phyloP scores from a whole-genome alignment of 208 protist species.

The Polymyxa betae region DNA sequence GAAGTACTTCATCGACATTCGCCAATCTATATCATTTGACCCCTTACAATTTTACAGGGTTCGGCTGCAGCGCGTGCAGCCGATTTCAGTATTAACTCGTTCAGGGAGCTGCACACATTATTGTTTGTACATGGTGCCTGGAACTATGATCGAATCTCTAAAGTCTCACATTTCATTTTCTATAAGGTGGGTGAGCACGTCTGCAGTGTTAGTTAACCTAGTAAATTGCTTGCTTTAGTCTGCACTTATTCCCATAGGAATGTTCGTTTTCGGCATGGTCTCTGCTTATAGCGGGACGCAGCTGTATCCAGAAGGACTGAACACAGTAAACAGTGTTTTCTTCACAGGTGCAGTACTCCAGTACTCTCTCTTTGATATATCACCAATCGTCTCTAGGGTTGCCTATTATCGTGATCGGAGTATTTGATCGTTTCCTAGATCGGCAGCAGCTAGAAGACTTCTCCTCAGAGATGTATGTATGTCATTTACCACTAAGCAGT shows the following conservation, averaged over 20 bases:
- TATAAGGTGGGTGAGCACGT: slow-evolving; percentile 14
- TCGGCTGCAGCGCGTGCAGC: slow-evolving; percentile 8
- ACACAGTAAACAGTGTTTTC: neutral
- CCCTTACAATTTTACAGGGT: neutral
- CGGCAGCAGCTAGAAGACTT: neutral
- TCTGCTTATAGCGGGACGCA: slow-evolving; percentile 15
- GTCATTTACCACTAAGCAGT: neutral
- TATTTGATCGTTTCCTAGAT: slow-evolving; percentile 1
- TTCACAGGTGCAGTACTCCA: slow-evolving; percentile 16
- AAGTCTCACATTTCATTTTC: slow-evolving; percentile 47
- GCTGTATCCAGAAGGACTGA: slow-evolving; percentile 32
- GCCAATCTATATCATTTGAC: neutral
- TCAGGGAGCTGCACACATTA: slow-evolving; percentile 23
- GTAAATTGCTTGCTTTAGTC: neutral
- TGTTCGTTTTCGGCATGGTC: neutral
- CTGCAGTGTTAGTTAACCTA: neutral
- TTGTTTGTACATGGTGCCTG: slow-evolving; percentile 46
- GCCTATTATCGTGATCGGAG: neutral
- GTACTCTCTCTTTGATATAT: neutral
- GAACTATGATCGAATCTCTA: slow-evolving; percentile 38
- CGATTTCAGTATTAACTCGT: slow-evolving; percentile 29
- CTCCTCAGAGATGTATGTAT: neutral
- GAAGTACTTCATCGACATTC: neutral
- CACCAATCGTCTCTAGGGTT: neutral
- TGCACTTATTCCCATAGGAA: neutral